These are phyloP conservation scores for Pholiota adiposa DNA, from an alignment of 1,284 basidiomycete species.

Conservation along the genomic window DNA sequence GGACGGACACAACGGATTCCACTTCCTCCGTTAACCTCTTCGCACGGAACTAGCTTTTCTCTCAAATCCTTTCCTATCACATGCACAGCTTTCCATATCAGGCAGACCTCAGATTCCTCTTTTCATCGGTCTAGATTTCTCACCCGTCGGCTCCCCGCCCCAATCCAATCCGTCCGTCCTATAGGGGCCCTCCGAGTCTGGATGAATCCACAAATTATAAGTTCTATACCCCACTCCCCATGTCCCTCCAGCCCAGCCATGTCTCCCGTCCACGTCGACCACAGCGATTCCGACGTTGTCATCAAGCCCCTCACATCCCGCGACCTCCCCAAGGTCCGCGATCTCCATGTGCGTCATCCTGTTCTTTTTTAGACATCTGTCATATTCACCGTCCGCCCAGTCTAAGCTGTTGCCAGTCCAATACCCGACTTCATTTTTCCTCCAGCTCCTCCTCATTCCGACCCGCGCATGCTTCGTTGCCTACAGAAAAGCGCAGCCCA, in stretches of 20 bases:
- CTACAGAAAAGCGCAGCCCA: slow-evolving; percentile 32
- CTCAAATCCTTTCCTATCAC: slow-evolving; percentile 14
- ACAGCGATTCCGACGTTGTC: slow-evolving; percentile 16
- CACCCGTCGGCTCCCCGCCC: slow-evolving; percentile 22
- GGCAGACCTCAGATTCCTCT: slow-evolving; percentile 8
- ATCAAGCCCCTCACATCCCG: slow-evolving; percentile 34
- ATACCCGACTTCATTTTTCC: slow-evolving; percentile 56
- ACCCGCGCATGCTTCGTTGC: slow-evolving; percentile 55
- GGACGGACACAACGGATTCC: slow-evolving; percentile 16
- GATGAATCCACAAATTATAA: neutral
- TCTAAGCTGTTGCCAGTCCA: slow-evolving; percentile 45
- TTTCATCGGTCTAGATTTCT: slow-evolving; percentile 4
- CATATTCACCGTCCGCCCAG: slow-evolving; percentile 28
- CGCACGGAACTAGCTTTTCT: slow-evolving; percentile 18
- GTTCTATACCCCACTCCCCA: neutral
- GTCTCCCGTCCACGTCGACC: neutral
- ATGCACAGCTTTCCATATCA: slow-evolving; percentile 15
- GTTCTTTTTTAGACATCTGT: slow-evolving; percentile 1
- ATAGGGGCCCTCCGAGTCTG: slow-evolving; percentile 8
- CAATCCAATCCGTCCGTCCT: slow-evolving; percentile 9
- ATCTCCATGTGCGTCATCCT: slow-evolving; percentile 48
- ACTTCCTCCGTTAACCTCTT: slow-evolving; percentile 20
- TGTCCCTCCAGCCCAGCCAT: neutral
- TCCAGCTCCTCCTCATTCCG: slow-evolving; percentile 55
- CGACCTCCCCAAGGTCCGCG: slow-evolving; percentile 45